These are phyloP conservation scores for Nakazawaea wyomingensis DNA, from an alignment of 805 yeast species.

Conservation along the genomic window DNA sequence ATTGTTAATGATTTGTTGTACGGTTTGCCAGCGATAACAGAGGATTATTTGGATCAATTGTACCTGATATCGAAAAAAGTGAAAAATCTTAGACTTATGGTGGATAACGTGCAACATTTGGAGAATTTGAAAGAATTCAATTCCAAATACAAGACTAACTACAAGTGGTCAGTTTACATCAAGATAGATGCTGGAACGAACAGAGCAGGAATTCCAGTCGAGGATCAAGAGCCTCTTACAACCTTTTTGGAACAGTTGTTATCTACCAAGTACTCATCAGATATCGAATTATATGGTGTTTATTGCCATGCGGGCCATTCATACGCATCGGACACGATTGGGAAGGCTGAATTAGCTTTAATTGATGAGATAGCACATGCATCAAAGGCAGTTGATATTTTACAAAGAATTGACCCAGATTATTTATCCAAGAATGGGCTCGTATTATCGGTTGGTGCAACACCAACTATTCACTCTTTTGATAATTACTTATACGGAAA, in stretches of 20 bases:
- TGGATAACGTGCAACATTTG: slow-evolving; percentile 58
- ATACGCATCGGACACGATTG: slow-evolving; percentile 41
- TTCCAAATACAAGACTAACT: slow-evolving; percentile 3
- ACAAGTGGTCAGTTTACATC: slow-evolving; percentile 60
- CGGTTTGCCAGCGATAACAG: slow-evolving; percentile 54
- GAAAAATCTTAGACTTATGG: slow-evolving; percentile 46
- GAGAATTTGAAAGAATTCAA: slow-evolving; percentile 37
- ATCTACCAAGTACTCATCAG: slow-evolving; percentile 21
- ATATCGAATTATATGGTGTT: slow-evolving; percentile 54
- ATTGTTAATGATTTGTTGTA: slow-evolving; percentile 43
- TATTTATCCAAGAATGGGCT: slow-evolving; percentile 22
- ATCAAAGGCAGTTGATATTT: slow-evolving; percentile 43
- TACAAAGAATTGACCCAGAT: slow-evolving; percentile 30
- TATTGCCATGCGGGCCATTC: slow-evolving; percentile 82
- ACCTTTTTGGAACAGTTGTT: slow-evolving; percentile 28
- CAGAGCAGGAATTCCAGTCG: slow-evolving; percentile 53
- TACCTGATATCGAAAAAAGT: slow-evolving; percentile 36
- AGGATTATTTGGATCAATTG: slow-evolving; percentile 43
- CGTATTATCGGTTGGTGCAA: slow-evolving; percentile 70
- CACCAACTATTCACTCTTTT: slow-evolving; percentile 71
- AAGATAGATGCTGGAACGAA: slow-evolving; percentile 70
- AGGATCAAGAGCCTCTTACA: slow-evolving; percentile 29
- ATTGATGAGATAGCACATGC: slow-evolving; percentile 56
- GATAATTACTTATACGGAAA: slow-evolving; percentile 19
- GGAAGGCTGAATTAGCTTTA: slow-evolving; percentile 43